These are phyloP conservation scores for Dothideomycetidae sp. DNA, from an alignment of 2,329 filamentous ascomycete species.

Conservation along the genomic window DNA sequence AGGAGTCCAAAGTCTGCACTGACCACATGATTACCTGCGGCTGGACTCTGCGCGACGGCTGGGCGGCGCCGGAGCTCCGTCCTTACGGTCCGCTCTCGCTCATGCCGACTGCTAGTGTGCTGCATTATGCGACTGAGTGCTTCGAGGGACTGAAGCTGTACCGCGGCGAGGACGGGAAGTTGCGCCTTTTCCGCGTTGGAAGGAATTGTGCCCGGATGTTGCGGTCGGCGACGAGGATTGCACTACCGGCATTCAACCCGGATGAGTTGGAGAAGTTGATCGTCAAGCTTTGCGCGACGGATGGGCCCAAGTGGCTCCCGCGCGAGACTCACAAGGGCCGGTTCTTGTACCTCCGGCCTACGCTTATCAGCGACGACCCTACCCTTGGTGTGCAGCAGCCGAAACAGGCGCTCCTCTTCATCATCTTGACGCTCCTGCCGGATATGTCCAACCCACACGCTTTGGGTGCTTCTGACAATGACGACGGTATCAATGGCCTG, in stretches of 20 bases:
- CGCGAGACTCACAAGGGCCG: constrained; percentile 44
- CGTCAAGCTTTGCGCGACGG: constrained; percentile 53
- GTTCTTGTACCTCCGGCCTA: constrained; percentile 60
- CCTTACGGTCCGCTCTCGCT: constrained; percentile 66
- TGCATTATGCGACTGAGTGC: constrained; percentile 85
- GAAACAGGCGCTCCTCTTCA: constrained; percentile 73
- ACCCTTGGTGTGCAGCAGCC: constrained; percentile 71
- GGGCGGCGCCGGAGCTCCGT: constrained; percentile 58
- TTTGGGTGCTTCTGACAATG: constrained; percentile 10
- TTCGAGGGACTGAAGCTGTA: constrained; percentile 75
- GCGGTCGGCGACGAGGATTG: constrained; percentile 45
- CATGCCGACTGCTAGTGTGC: constrained; percentile 64
- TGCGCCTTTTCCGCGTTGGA: constrained; percentile 65
- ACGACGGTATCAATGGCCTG: constrained; percentile 27
- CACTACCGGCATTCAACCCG: constrained; percentile 59
- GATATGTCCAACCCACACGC: constrained; percentile 24
- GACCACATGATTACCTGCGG: constrained; percentile 76
- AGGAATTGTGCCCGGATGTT: constrained; percentile 55
- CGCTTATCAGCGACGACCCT: constrained; percentile 68
- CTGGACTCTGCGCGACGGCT: constrained; percentile 54
- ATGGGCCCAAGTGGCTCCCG: constrained; percentile 69
- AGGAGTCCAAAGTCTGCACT: constrained; percentile 39
- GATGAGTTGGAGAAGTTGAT: constrained; percentile 61
- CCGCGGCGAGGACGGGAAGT: constrained; percentile 52
- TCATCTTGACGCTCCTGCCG: constrained; percentile 46